Evolutionary conservation across 2,329 filamentous ascomycete genomes (phyloP), one percentile per base, ranked within the genome.

Genomic region (Sporothrix protearum): DNA sequence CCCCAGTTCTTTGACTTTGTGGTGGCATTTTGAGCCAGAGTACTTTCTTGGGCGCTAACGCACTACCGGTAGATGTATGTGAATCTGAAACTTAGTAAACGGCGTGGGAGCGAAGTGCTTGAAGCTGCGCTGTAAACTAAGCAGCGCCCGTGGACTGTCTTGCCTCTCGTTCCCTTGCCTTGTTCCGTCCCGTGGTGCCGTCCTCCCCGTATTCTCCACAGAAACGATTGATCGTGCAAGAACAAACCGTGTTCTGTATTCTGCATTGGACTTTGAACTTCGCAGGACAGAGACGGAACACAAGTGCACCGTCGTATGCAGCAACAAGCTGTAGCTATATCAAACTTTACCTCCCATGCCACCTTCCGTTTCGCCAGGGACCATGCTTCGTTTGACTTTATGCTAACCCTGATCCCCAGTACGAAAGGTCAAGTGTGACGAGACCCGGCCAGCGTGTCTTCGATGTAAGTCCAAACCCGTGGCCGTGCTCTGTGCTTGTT

Each of bases 401-500:
- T 64, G 14, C 59, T 64, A 2, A 45, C 64, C 28, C 39, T 47
- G 14, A 19, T 22, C 3, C 3, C 39, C 9, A 74, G 73, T 73
- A 14, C 71, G 73, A 28, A 70, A 66, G 49, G 64, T 74, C 39
- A 73, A 73, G 28, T 73, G 73, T 30, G 73, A 74, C 51, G 73
- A 74, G 55, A 61, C 69, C 6, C 71, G 63, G 8, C 73, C 73
- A 6, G 55, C 55, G 2, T 74, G 73, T 25, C 19, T 53, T 19
- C 61, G 73, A 70, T 74, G 73, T 73, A 57, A 59, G 71, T 49
- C 16, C 5, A 3, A 9, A 22, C 12, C 55, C 12, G n/a, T 63
- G 39, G 6, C 12, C 39, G 10, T 45, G 42, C 42, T 10, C 42
- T 22, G 10, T 39, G 36, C 2, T 45, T 47, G 4, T 30, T 33